These are phyloP conservation scores for Pseudopyrenochaeta lycopersici DNA, from an alignment of 2,329 filamentous ascomycete genomes.

Conservation along the genomic window DNA sequence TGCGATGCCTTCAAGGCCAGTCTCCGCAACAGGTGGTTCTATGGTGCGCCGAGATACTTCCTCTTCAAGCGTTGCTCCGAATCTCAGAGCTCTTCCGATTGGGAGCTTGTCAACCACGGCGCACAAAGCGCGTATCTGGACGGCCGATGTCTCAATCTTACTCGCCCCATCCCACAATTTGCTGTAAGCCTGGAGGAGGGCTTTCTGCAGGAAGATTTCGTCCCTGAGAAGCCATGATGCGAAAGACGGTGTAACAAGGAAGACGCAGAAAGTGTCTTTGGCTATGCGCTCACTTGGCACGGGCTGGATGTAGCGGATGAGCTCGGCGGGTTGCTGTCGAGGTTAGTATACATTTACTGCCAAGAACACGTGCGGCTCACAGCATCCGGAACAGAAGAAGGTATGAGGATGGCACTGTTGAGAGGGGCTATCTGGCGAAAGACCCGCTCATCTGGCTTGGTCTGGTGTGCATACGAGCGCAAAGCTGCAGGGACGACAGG, in stretches of 20 bases:
- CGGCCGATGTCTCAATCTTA: neutral
- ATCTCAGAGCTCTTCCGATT: slow-evolving; percentile 15
- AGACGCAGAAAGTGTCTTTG: slow-evolving; percentile 31
- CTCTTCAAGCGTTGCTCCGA: slow-evolving; percentile 2
- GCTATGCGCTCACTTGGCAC: slow-evolving; percentile 1
- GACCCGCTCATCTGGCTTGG: neutral
- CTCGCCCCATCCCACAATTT: neutral
- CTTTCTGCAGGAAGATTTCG: slow-evolving; percentile 34
- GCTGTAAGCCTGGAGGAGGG: slow-evolving; percentile 29
- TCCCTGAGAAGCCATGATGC: slow-evolving; percentile 41
- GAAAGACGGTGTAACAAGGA: slow-evolving; percentile 46
- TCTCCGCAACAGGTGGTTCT: slow-evolving; percentile 25
- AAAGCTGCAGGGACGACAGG: neutral
- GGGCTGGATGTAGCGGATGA: slow-evolving; percentile 35
- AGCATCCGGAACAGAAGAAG: slow-evolving; percentile 27
- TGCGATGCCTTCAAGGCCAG: slow-evolving; percentile 46
- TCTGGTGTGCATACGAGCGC: slow-evolving; percentile 18
- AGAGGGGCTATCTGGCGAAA: slow-evolving; percentile 2
- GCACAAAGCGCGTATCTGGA: slow-evolving; percentile 32
- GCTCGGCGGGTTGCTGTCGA: slow-evolving; percentile 25
- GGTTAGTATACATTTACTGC: slow-evolving; percentile 9
- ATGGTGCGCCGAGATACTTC: slow-evolving; percentile 1
- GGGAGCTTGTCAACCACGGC: slow-evolving; percentile 51
- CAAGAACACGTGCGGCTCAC: slow-evolving; percentile 19
- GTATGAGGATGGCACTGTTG: slow-evolving; percentile 40